Evolutionary conservation across 106 monocot species (phyloP).

Genomic region (Platanthera zijinensis): DNA sequence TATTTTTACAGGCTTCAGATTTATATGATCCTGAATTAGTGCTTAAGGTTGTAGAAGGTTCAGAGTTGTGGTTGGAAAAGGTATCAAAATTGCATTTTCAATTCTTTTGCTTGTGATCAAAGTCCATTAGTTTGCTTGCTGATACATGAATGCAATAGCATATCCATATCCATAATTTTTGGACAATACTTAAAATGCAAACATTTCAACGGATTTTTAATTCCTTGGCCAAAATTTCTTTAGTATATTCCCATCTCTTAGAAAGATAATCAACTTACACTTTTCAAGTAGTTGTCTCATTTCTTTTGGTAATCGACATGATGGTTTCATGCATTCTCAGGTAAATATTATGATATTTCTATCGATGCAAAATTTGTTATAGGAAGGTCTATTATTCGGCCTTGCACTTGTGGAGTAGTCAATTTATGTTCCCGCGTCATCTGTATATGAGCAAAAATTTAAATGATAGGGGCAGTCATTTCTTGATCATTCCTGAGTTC

Average conservation of each 20-base stretch:
- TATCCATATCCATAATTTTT: neutral
- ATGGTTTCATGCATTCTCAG: neutral
- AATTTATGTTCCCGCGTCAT: too few relatives aligned
- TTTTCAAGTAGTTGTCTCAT: neutral
- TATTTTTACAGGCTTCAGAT: constrained; percentile 80
- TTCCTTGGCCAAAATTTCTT: neutral
- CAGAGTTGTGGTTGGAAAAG: constrained; percentile 97
- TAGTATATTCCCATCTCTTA: neutral
- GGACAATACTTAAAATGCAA: neutral
- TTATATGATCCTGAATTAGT: constrained; percentile 95
- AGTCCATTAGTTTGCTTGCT: neutral
- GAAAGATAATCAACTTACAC: neutral
- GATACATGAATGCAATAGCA: neutral
- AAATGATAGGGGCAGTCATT: neutral
- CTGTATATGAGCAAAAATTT: neutral
- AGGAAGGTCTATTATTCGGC: neutral
- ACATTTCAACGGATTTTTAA: neutral
- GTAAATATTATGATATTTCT: too few relatives aligned
- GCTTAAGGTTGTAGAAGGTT: constrained; percentile 65
- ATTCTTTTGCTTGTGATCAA: constrained; percentile 5
- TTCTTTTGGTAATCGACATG: neutral
- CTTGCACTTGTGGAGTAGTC: neutral
- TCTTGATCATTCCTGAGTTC: neutral
- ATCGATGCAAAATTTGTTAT: neutral
- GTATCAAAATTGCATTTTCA: constrained; percentile 17